Conservation (phyloP, 352 stramenopile species). For the Pythium grandisporangium region DNA sequence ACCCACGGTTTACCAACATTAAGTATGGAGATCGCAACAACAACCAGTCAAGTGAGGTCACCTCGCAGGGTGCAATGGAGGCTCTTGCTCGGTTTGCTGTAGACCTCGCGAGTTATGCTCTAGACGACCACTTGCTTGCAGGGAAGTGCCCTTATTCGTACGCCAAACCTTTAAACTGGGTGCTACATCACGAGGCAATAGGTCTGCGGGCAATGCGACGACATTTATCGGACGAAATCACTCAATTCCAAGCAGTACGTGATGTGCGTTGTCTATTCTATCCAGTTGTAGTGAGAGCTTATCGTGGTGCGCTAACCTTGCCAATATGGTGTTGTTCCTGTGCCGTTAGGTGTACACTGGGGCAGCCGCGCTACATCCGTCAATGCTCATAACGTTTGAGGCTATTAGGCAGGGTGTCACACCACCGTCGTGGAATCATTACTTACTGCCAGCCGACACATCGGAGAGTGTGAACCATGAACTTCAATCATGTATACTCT, state of each 20-base stretch:
- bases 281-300: no score
- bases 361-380: no score
- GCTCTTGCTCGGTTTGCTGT: conserved; percentile 2
- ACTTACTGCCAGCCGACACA: no score
- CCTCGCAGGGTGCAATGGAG: conserved; percentile 3
- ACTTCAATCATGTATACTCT: background rate
- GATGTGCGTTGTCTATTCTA: no score
- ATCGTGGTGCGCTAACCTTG: no score
- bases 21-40: background rate
- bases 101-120: conserved; percentile 6
- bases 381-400: no score
- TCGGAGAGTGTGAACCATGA: background rate
- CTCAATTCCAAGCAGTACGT: conserved; percentile 8
- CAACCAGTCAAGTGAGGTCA: background rate
- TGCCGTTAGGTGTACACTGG: no score
- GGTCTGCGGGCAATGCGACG: background rate
- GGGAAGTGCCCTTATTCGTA: conserved; percentile 10
- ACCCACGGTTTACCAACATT: background rate
- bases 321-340: no score
- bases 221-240: conserved; percentile 4
- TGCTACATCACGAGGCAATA: conserved; percentile 9
- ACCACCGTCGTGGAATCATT: no score
- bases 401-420: no score
- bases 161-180: conserved; percentile 12
- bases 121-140: conserved; percentile 1